phyloP scores from a whole-genome alignment of 1,139 yeast genomes.

The Arxiozyma bovina region DNA sequence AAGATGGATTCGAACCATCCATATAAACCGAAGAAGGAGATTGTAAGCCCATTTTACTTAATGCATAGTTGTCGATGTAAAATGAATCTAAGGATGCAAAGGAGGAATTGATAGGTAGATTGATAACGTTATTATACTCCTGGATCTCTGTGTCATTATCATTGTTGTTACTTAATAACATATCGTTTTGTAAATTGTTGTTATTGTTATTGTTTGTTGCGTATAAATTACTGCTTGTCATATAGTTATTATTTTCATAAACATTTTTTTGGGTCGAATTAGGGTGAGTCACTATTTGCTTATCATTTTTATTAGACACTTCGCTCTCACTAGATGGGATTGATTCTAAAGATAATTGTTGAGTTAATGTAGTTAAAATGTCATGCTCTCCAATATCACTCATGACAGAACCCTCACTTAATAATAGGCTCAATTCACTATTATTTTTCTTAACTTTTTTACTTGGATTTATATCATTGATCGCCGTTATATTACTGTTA shows the following conservation, averaged over 20 bases:
- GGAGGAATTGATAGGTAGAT: constrained; percentile 58
- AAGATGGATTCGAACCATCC: not conserved
- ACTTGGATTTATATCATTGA: not conserved
- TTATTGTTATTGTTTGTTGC: not conserved
- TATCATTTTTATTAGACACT: not conserved
- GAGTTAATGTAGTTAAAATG: not conserved
- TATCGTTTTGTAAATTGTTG: not conserved
- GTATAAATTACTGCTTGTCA: not conserved
- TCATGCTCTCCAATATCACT: constrained; percentile 9
- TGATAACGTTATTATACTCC: constrained; percentile 33
- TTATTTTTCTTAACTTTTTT: not conserved
- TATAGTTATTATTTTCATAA: constrained; percentile 1
- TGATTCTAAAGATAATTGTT: constrained; percentile 2
- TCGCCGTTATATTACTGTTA: not conserved
- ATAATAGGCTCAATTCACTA: constrained; percentile 11
- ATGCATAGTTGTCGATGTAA: constrained; percentile 47
- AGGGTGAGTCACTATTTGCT: not conserved
- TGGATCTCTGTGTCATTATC: constrained; percentile 3
- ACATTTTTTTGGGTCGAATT: not conserved
- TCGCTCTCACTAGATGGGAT: constrained; percentile 1
- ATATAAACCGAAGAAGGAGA: constrained; percentile 1
- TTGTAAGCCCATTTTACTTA: constrained; percentile 20
- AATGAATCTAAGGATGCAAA: constrained; percentile 72
- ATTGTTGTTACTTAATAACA: not conserved
- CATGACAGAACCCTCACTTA: constrained; percentile 19